Evolutionary conservation across 2,329 filamentous ascomycete genomes (phyloP).

Genomic region (Shiraia bambusicola): DNA sequence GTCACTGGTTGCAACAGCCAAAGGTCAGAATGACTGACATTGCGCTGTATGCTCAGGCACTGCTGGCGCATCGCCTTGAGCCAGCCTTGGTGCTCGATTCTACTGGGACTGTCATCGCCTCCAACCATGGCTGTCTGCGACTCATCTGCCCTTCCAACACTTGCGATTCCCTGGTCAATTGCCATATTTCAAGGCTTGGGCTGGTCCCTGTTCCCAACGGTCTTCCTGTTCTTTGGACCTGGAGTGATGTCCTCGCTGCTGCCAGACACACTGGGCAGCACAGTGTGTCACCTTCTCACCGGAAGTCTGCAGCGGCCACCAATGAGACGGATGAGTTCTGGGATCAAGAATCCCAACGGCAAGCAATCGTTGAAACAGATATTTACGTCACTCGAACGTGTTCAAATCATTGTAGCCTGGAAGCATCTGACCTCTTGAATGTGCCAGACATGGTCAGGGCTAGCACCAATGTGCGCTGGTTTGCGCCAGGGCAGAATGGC

Average conservation of each 20-base stretch:
- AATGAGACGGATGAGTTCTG: constrained; percentile 8
- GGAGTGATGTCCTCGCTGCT: constrained; percentile 6
- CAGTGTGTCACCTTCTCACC: neutral
- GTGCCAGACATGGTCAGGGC: constrained; percentile 2
- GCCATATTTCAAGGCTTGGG: constrained; percentile 2
- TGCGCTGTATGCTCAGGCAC: constrained; percentile 2
- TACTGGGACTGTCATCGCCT: constrained; percentile 5
- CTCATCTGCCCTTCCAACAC: neutral
- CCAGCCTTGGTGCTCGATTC: constrained; percentile 9
- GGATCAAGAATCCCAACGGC: constrained; percentile 3
- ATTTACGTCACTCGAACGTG: constrained; percentile 2
- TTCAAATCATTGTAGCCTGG: neutral
- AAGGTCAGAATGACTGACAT: neutral
- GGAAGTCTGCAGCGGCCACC: neutral
- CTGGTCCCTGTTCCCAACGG: neutral
- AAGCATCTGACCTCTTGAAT: neutral
- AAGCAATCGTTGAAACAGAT: constrained; percentile 1
- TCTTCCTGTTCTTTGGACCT: constrained; percentile 5
- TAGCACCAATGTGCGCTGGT: constrained; percentile 5
- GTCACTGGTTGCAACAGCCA: neutral
- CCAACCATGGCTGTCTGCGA: constrained; percentile 4
- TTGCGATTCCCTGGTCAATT: neutral
- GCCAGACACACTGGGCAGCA: neutral
- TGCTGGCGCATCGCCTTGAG: constrained; percentile 6
- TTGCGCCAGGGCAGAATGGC: neutral